Conservation (phyloP, 2,329 filamentous ascomycete genomes). For the Botrytis galanthina region DNA sequence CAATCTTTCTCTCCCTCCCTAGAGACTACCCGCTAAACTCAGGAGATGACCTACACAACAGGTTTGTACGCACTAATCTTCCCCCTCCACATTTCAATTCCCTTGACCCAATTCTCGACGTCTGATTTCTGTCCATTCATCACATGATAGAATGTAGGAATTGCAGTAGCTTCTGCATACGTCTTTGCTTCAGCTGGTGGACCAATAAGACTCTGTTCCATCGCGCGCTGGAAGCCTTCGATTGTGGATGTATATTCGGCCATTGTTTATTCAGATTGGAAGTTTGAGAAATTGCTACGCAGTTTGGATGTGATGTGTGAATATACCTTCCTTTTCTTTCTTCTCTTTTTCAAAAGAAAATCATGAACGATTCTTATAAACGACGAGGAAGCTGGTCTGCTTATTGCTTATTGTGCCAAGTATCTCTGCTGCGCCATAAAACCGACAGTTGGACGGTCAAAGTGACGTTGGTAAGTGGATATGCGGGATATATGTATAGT, state of each 20-base stretch:
- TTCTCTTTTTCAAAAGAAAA: background rate
- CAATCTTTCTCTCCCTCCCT: background rate
- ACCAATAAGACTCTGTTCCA: background rate
- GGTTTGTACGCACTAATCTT: constrained; percentile 2
- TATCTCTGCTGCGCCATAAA: background rate
- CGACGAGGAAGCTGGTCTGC: background rate
- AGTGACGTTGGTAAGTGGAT: background rate
- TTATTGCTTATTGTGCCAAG: background rate
- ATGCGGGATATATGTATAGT: background rate
- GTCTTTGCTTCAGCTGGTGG: background rate
- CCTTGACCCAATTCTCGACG: background rate
- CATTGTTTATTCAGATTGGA: background rate
- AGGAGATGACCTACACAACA: constrained; percentile 7
- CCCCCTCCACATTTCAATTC: background rate
- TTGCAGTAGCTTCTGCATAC: background rate
- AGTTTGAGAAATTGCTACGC: background rate
- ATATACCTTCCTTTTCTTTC: background rate
- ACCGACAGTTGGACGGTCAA: background rate
- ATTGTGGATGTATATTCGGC: constrained; percentile 1
- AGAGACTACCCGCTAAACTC: background rate
- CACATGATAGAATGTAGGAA: constrained; percentile 1
- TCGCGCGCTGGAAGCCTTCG: constrained; percentile 9
- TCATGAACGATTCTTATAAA: background rate
- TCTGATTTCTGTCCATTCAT: background rate
- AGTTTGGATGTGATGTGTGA: background rate